These are phyloP conservation scores for Fagus sylvatica DNA, from an alignment of 306 rosid genomes.

Conservation along the genomic window DNA sequence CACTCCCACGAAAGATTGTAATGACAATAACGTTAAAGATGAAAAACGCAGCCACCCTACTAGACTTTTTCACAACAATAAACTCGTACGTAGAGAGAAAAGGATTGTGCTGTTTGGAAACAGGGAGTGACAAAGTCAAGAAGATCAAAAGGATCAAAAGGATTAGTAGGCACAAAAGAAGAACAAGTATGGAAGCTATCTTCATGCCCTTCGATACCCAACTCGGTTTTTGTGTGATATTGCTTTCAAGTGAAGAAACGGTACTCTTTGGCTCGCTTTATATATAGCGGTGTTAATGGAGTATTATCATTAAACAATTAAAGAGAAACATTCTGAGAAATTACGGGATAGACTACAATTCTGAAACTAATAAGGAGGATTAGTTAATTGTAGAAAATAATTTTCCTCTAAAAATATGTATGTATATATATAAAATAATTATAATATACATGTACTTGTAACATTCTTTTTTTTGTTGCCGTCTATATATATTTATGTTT, in stretches of 20 bases:
- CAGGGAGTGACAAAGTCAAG: constrained; percentile 5
- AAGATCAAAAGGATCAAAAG: not conserved
- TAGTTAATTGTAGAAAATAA: no score
- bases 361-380: not conserved
- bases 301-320: not conserved
- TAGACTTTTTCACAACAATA: constrained; percentile 12
- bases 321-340: not conserved
- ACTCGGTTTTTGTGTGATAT: no score
- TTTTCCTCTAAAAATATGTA: no score
- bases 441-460: no score
- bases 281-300: not conserved
- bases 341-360: constrained; percentile 2
- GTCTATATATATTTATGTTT: no score
- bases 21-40: constrained; percentile 20
- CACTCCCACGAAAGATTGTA: constrained; percentile 15
- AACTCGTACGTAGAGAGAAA: constrained; percentile 21
- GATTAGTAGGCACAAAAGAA: not conserved
- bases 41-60: constrained; percentile 21
- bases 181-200: not conserved
- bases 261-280: not conserved
- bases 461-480: no score
- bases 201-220: constrained; percentile 7
- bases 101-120: constrained; percentile 15
- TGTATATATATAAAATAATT: no score
- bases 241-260: not conserved